Percentiles rank a stretch among this genome's conserved stretches.
Evolutionary conservation across 2,329 filamentous ascomycete species (phyloP).

Genomic region (Fusarium anguioides): DNA sequence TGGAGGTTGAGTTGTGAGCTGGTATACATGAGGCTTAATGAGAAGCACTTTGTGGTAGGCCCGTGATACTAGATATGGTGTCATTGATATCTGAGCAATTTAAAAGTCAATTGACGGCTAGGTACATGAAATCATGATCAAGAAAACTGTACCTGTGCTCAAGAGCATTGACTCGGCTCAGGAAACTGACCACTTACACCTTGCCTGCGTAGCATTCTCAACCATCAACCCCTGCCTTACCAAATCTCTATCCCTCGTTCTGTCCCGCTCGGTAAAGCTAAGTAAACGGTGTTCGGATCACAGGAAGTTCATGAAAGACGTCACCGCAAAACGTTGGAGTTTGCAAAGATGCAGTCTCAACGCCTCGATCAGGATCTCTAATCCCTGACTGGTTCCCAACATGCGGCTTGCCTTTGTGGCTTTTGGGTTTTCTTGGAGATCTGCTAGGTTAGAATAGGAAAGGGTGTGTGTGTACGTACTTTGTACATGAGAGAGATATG

Average conservation of each 20-base stretch:
- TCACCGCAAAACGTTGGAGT: conserved; percentile 31
- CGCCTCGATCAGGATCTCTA: conserved; percentile 13
- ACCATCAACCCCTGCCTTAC: neutral
- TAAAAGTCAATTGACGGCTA: neutral
- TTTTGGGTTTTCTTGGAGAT: conserved; percentile 29
- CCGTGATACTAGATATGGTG: neutral
- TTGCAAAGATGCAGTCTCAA: conserved; percentile 17
- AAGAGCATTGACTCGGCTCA: neutral
- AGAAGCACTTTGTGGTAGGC: too few relatives aligned
- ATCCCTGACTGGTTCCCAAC: conserved; percentile 42
- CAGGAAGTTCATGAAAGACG: conserved; percentile 26
- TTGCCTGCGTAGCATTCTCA: neutral
- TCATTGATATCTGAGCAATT: neutral
- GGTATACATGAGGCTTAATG: neutral
- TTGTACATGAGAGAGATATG: neutral
- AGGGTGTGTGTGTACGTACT: conserved; percentile 20
- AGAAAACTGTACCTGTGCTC: too few relatives aligned
- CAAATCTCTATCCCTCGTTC: conserved; percentile 5
- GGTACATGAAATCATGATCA: neutral
- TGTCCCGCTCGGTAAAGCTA: conserved; percentile 28
- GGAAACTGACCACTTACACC: neutral
- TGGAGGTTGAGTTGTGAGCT: conserved; percentile 1
- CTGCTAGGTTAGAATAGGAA: conserved; percentile 3
- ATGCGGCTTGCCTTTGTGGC: conserved; percentile 37
- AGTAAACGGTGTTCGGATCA: conserved; percentile 11